Evolutionary conservation across 192 early-diverging fungal species (phyloP), one percentile per base, ranked within the genome.

Genomic region (Gamsiella multidivaricata): DNA sequence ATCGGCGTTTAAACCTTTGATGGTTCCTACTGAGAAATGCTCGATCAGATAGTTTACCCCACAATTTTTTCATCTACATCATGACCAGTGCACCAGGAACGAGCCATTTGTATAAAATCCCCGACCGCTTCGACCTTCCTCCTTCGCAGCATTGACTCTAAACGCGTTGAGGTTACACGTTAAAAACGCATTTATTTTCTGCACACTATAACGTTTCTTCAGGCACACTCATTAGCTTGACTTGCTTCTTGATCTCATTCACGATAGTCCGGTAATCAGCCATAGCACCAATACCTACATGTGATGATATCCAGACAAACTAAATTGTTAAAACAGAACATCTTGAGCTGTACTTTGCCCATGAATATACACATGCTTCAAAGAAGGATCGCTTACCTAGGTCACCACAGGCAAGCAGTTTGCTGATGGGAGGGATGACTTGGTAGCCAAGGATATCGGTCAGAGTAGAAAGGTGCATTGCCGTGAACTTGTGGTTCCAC

Each of bases 401-500:
- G 67, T 99, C 97, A 0, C 97, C 96, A 79, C 97, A 99, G 0
- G 95, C 96, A 32, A 99, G 84, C 36, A 79, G 83, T 81, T 97
- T 98, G 33, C 86, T 80, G 34, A 99, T 88, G 2, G 96, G 96
- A 11, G 84, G 70, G 17, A 97, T 87, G 10, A 97, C 81, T 17
- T 58, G 64, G 62, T 91, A 95, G 1, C 85, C 80, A 25, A 94
- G 80, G 17, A 73, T 39, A 32, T 81, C 69, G 23, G 66, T 72
- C 15, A 95, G 71, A 11, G 82, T 65, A 3, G 57, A 32, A 31
- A 97, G 65, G 73, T 98, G 97, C 33, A 75, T 80, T 7, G 65
- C 79, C 0, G 97, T 98, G 45, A 96, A 88, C 22, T 93, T 94
- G 81, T 99, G 95, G 39, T 91, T 88, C 94, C 94, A 99, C 97